Evolutionary conservation across 2,329 filamentous ascomycete genomes (phyloP), one percentile per base, ranked within the genome.

Genomic region (Aureobasidium mangrovei): DNA sequence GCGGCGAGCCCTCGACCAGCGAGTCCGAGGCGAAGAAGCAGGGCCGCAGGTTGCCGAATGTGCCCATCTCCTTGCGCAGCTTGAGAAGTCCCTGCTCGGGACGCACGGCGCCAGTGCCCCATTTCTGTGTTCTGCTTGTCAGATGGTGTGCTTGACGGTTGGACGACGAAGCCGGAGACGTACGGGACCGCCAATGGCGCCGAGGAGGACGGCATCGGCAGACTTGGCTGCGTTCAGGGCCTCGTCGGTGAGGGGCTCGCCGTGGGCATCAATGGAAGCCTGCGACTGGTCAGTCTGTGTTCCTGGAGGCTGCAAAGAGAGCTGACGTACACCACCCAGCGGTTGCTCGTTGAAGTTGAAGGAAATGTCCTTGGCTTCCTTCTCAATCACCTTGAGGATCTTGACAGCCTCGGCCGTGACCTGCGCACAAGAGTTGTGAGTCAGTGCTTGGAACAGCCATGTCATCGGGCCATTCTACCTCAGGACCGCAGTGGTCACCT

Each of bases 11-110:
- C 47, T 91, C 84, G 65, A 95, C 84, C 47, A 96, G 84, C 29
- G 83, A 80, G 52, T 91, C 87, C 1, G 90, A 91, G 48, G 89
- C 88, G 75, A 98, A 97, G 79, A 88, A 94, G 79, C 91, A 97
- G 7, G 91, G 91, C 4, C 91, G 85, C 56, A 97, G 83, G 80
- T 97, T 97, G 63, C 91, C 91, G 73, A 94, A 97, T 55, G 91
- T 89, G 66, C 81, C 80, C 79, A 97, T 87, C 73, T 96, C 88
- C 74, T 94, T 96, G 74, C 91, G 89, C 53, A 97, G 86, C 62
- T 77, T 81, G 58, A 97, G 84, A 64, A 97, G 83, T 58, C 91
- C 91, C 74, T 96, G 88, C 71, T 97, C 91, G 1, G 91, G 91
- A 42, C 91, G 88, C 59, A 96, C 85, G 56, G 83, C 74, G 61